These are phyloP conservation scores for Pachyrhizus erosus DNA, from an alignment of 306 rosid species.

Conservation along the genomic window DNA sequence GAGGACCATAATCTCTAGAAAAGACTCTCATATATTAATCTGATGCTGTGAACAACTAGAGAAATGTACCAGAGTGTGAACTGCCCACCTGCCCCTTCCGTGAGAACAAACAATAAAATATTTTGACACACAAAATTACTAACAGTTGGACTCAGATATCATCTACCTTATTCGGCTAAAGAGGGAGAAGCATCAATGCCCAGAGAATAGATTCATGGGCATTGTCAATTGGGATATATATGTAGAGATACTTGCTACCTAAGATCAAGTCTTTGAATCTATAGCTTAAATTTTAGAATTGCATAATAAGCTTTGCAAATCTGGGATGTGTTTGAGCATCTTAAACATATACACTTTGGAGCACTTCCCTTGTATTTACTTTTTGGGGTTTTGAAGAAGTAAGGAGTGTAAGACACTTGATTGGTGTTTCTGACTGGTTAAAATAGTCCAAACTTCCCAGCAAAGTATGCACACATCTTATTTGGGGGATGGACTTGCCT, in stretches of 20 bases:
- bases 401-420: too few species aligned
- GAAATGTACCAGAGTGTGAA: neutral
- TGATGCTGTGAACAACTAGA: neutral
- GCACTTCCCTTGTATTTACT: too few species aligned
- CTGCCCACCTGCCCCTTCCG: neutral
- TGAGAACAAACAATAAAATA: neutral
- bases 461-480: neutral
- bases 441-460: too few species aligned
- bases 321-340: neutral
- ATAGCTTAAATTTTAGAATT: neutral
- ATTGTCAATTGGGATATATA: neutral
- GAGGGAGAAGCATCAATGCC: neutral
- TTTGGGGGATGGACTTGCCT: neutral
- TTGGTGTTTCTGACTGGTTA: too few species aligned
- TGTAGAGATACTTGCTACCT: neutral
- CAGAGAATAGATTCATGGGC: slow-evolving; percentile 1
- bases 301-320: neutral
- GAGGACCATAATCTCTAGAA: neutral
- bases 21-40: neutral
- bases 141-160: neutral
- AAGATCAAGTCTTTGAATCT: neutral
- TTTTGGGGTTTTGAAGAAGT: too few species aligned
- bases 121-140: neutral
- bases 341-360: neutral
- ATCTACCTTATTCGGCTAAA: neutral